A percentile compares a stretch with the other conserved stretches of the same genome.
These are phyloP conservation scores for Calocera cornea DNA, from an alignment of 768 basidiomycete species.

Conservation along the genomic window DNA sequence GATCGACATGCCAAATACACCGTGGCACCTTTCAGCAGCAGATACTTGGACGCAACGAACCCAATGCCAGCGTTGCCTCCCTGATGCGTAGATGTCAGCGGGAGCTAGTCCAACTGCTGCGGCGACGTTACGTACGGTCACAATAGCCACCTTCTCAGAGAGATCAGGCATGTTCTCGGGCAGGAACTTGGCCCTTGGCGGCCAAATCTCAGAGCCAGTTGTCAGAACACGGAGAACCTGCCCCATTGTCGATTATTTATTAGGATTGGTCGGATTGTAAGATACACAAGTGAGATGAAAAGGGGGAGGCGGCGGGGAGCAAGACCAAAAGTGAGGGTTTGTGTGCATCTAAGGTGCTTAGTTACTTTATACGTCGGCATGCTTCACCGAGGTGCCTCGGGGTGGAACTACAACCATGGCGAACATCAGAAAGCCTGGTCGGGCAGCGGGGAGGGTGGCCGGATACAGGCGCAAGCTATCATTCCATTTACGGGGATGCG, in stretches of 20 bases:
- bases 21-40: conserved; percentile 48
- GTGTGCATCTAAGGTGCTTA: no score
- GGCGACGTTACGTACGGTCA: not conserved
- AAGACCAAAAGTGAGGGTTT: not conserved
- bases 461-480: no score
- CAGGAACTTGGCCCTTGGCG: conserved; percentile 7
- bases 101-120: not conserved
- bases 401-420: no score
- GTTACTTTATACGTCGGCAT: no score
- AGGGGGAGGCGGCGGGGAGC: not conserved
- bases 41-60: conserved; percentile 35
- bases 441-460: no score
- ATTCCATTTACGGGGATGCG: no score
- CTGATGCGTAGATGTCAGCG: not conserved
- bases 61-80: conserved; percentile 41
- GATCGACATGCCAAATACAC: conserved; percentile 50
- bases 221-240: not conserved
- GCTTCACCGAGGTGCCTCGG: no score
- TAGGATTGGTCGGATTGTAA: not conserved
- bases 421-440: no score
- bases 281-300: not conserved
- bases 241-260: not conserved
- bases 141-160: conserved; percentile 11
- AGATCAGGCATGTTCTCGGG: conserved; percentile 11
- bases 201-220: not conserved